phyloP scores from a whole-genome alignment of 2,329 filamentous ascomycete species.

The Fusarium secorum region DNA sequence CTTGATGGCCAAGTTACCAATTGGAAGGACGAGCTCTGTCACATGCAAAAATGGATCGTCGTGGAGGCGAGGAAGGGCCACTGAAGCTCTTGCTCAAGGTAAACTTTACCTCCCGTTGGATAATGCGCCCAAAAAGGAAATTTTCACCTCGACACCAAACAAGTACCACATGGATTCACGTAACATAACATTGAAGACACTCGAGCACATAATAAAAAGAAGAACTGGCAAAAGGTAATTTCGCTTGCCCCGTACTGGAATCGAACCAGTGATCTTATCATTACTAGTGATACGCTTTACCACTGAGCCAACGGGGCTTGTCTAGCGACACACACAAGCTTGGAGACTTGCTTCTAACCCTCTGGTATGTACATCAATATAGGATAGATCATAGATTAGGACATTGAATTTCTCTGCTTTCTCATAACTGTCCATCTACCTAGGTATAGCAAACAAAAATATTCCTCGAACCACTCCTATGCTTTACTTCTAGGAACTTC shows the following conservation, averaged over 20 bases:
- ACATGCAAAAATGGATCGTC: not conserved
- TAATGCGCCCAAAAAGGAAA: not conserved
- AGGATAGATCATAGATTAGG: not conserved
- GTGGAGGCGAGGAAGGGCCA: not conserved
- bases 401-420: not conserved
- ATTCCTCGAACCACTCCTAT: not conserved
- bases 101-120: not conserved
- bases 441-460: not conserved
- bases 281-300: conserved; percentile 50
- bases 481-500: too few species aligned
- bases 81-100: not conserved
- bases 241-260: conserved; percentile 44
- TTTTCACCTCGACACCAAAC: not conserved
- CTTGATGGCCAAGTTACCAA: not conserved
- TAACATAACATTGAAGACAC: not conserved
- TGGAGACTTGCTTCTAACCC: not conserved
- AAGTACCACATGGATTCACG: too few species aligned
- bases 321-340: not conserved
- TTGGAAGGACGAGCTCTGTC: not conserved
- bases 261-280: conserved; percentile 49
- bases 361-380: fast-evolving
- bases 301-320: conserved; percentile 46
- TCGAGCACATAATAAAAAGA: not conserved
- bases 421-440: not conserved
- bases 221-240: not conserved